Base-by-base conservation (phyloP, 1,139 yeast species). In the Magnusiomyces ingens region DNA sequence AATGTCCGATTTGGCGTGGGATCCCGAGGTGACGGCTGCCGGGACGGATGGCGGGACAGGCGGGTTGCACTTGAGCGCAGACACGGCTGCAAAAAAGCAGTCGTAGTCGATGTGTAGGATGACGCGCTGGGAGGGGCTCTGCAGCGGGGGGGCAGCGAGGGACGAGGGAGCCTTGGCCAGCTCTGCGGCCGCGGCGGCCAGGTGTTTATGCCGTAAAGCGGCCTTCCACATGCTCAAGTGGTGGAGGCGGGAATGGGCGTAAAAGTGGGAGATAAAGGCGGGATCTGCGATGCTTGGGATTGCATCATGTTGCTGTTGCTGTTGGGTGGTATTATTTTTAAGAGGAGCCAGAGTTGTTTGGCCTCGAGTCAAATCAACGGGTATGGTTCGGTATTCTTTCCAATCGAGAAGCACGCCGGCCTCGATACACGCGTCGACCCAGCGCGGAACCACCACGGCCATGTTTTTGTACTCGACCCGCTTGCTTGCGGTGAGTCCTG, bases 21-120 rank as follows among this genome's bases (percentile, higher is more conserved):
- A 72, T 12, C 97, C 96, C 67, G 89, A 91, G 3, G 95, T 82
- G 0, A 93, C 97, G 48, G 94, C 90, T 2, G 90, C 77, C 0
- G 97, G 95, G 46, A 61, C 60, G 29, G 32, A 6, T 22, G 76
- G 80, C 5, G 59, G 72, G 13, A 76, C 64, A 13, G 81, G 73
- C 0, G 85, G 84, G 18, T 40, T 21, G 45, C 75, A 72, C 5
- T 70, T 73, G 51, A 82, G 71, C 13, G 88, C 79, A 0, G 97
- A 86, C 0, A 87, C 96, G 0, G 95, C 77, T 0, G 91, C 97
- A 69, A 93, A 93, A 64, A 93, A 93, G 60, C 96, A 89, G 67
- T 93, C 99, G 67, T 89, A 93, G 67, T 93, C 99, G 38, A 91
- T 76, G 67, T 93, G 98, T 57, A 90, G 67, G 18, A 90, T 78